phyloP scores from a whole-genome alignment of 2,329 filamentous ascomycete genomes.

The Mycosphaerelloides madeirae region DNA sequence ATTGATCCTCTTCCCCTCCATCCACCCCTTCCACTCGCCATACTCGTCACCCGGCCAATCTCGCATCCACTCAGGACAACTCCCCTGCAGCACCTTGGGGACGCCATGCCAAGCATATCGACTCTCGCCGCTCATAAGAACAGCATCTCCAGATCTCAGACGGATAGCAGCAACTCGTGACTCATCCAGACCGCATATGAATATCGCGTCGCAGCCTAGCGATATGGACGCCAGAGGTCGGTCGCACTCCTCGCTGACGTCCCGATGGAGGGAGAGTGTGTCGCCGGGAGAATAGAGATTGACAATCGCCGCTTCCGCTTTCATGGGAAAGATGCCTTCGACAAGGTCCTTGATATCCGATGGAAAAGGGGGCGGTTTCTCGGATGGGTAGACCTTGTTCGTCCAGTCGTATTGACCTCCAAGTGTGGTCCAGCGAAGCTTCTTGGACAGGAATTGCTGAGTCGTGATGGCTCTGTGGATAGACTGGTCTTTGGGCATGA shows the following conservation, averaged over 20 bases:
- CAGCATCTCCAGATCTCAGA: slow-evolving; percentile 77
- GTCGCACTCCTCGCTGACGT: slow-evolving; percentile 81
- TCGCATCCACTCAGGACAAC: slow-evolving; percentile 69
- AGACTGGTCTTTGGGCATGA: slow-evolving; percentile 60
- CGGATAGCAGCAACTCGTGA: slow-evolving; percentile 49
- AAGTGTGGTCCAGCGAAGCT: slow-evolving; percentile 88
- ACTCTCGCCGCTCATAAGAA: slow-evolving; percentile 79
- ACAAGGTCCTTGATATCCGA: slow-evolving; percentile 65
- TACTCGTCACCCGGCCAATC: slow-evolving; percentile 65
- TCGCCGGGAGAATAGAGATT: slow-evolving; percentile 91
- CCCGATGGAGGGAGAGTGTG: slow-evolving; percentile 85
- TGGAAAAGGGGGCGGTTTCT: slow-evolving; percentile 68
- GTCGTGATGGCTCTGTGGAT: slow-evolving; percentile 72
- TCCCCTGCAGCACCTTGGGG: slow-evolving; percentile 73
- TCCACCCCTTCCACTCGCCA: slow-evolving; percentile 77
- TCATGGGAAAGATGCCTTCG: slow-evolving; percentile 68
- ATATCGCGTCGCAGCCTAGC: slow-evolving; percentile 83
- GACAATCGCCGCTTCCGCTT: slow-evolving; percentile 83
- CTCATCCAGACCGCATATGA: slow-evolving; percentile 65
- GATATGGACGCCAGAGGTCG: slow-evolving; percentile 78
- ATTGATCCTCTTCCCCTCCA: slow-evolving; percentile 82
- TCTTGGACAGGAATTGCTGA: slow-evolving; percentile 67
- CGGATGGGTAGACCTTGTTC: slow-evolving; percentile 69
- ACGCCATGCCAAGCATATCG: slow-evolving; percentile 95
- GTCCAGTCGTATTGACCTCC: slow-evolving; percentile 98